A percentile compares a stretch with the other conserved stretches of the same genome.
Evolutionary conservation across 2,329 filamentous ascomycete genomes (phyloP).

Genomic region (Fusarium circinatum): DNA sequence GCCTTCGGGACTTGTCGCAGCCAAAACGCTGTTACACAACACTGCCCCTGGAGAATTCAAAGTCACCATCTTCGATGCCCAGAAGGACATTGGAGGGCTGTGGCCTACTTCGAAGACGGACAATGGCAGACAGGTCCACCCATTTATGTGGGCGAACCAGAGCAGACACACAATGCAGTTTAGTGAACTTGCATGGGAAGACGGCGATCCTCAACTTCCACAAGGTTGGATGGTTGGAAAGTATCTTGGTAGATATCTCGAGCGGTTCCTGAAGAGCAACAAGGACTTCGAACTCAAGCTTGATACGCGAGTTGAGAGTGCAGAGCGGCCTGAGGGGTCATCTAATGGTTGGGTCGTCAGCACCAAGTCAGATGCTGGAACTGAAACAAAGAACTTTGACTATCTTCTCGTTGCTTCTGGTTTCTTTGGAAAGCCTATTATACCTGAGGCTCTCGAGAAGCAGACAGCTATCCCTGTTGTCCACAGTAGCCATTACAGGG

Average conservation of each 20-base stretch:
- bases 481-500: conserved; percentile 75
- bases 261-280: conserved; percentile 63
- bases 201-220: conserved; percentile 71
- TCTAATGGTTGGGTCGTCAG: conserved; percentile 57
- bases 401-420: conserved; percentile 78
- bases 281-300: conserved; percentile 58
- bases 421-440: conserved; percentile 73
- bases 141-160: conserved; percentile 78
- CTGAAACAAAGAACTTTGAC: conserved; percentile 69
- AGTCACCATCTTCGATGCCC: conserved; percentile 76
- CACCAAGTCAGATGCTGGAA: conserved; percentile 48
- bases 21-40: conserved; percentile 77
- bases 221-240: conserved; percentile 79
- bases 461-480: conserved; percentile 60
- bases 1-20: conserved; percentile 74
- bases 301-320: conserved; percentile 57
- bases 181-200: conserved; percentile 77
- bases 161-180: conserved; percentile 80
- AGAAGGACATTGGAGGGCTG: conserved; percentile 76
- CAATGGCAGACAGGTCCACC: conserved; percentile 65
- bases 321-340: conserved; percentile 48
- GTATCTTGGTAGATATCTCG: conserved; percentile 74
- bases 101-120: conserved; percentile 71
- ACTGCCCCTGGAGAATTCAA: conserved; percentile 65
- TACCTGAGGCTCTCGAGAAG: conserved; percentile 57